phyloP scores from a whole-genome alignment of 2,329 filamentous ascomycete species.

The Hymenoscyphus fructigenus region DNA sequence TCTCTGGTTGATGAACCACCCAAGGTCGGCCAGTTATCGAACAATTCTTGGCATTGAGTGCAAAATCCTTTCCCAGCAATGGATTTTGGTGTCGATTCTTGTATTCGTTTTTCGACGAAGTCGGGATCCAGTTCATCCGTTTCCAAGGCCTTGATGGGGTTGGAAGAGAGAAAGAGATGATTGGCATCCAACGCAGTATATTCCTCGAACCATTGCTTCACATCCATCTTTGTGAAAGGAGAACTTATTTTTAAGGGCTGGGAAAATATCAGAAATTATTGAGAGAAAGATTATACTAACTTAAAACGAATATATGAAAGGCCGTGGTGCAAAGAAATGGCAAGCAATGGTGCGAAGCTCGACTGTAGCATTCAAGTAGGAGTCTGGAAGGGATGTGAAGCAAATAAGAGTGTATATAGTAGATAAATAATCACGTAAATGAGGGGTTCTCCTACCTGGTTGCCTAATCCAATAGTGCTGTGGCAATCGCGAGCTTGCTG shows the following conservation, averaged over 20 bases:
- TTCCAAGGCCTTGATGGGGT: conserved; percentile 11
- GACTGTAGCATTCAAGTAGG: too few species aligned
- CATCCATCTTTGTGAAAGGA: not conserved
- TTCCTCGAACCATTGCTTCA: conserved; percentile 17
- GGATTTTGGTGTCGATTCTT: conserved; percentile 10
- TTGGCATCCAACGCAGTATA: conserved; percentile 12
- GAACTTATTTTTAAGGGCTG: too few species aligned
- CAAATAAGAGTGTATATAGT: too few species aligned
- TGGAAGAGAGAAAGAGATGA: conserved; percentile 1
- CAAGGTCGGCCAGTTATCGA: conserved; percentile 2
- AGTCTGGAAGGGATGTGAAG: too few species aligned
- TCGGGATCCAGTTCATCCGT: conserved; percentile 14
- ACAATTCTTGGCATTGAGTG: not conserved
- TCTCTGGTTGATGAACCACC: not conserved
- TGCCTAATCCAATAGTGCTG: too few species aligned
- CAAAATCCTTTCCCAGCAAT: not conserved
- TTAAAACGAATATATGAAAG: too few species aligned
- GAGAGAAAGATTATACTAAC: too few species aligned
- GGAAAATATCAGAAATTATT: too few species aligned
- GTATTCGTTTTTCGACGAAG: conserved; percentile 18
- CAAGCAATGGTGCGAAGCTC: too few species aligned
- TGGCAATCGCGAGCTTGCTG: not conserved
- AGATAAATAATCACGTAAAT: too few species aligned
- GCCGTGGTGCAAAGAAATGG: too few species aligned
- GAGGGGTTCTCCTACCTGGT: too few species aligned